These are phyloP conservation scores for Dryas drummondii DNA, from an alignment of 306 rosid species.

Conservation along the genomic window DNA sequence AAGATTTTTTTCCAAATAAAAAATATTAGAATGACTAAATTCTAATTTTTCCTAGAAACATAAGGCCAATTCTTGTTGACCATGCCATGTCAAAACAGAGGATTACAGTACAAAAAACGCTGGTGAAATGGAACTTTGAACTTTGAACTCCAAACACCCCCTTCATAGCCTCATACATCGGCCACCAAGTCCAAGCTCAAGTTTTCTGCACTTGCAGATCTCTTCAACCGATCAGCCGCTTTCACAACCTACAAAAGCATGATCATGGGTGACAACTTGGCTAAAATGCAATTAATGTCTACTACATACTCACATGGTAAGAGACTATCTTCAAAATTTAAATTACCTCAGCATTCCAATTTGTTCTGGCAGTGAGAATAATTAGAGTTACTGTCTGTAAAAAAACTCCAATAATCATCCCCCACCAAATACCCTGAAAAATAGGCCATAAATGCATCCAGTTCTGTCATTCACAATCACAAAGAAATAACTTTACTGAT, in stretches of 20 bases:
- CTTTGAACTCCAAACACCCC: not conserved
- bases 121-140: not conserved
- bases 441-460: not conserved
- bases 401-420: conserved; percentile 68
- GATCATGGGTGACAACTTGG: conserved; percentile 10
- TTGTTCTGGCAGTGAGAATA: conserved; percentile 57
- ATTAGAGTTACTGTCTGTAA: conserved; percentile 59
- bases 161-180: conserved; percentile 7
- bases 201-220: conserved; percentile 43
- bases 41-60: not conserved
- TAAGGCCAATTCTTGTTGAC: not conserved
- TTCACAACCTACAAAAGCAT: conserved; percentile 42
- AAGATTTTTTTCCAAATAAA: too few species aligned
- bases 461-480: not conserved
- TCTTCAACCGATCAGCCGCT: conserved; percentile 44
- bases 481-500: not conserved
- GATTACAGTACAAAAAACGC: not conserved
- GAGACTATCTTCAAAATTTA: not conserved
- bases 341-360: conserved; percentile 63
- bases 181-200: conserved; percentile 27
- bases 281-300: conserved; percentile 1
- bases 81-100: not conserved
- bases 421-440: conserved; percentile 75
- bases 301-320: not conserved
- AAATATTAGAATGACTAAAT: too few species aligned